These are phyloP conservation scores for Fusarium pseudonygamai DNA, from an alignment of 2,329 filamentous ascomycete genomes.

Conservation along the genomic window DNA sequence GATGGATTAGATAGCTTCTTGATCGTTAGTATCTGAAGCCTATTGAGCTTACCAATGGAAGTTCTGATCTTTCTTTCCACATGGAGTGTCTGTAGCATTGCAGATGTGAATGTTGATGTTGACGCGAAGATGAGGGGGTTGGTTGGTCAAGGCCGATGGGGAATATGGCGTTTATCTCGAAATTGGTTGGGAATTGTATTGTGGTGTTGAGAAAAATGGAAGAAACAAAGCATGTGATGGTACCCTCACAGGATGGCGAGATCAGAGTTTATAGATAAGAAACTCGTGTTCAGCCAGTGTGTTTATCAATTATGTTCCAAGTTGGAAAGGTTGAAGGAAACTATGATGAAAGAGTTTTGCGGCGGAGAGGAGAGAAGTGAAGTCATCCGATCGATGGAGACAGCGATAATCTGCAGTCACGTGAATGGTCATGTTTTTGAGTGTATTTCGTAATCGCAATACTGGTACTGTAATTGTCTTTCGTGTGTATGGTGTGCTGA, in stretches of 20 bases:
- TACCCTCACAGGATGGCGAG: not conserved
- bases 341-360: conserved; percentile 10
- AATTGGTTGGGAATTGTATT: not conserved
- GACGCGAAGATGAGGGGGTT: not conserved
- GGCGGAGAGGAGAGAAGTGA: conserved; percentile 13
- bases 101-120: not conserved
- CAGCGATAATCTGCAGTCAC: conserved; percentile 1
- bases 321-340: not conserved
- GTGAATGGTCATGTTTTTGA: conserved; percentile 6
- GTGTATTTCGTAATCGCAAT: not conserved
- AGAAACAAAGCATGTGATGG: conserved; percentile 1
- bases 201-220: conserved; percentile 5
- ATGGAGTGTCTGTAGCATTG: not conserved
- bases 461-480: not conserved
- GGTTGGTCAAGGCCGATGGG: not conserved
- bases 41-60: conserved; percentile 42
- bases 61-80: conserved; percentile 41
- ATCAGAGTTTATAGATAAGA: not conserved
- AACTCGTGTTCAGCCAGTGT: not conserved
- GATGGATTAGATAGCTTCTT: conserved; percentile 43
- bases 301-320: not conserved
- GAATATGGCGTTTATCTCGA: not conserved
- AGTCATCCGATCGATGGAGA: conserved; percentile 16
- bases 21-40: conserved; percentile 33
- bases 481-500: not conserved